Percentiles rank a stretch among this genome's conserved stretches.
Conservation (phyloP, 495 filamentous ascomycete species). For the Neurospora intermedia region DNA sequence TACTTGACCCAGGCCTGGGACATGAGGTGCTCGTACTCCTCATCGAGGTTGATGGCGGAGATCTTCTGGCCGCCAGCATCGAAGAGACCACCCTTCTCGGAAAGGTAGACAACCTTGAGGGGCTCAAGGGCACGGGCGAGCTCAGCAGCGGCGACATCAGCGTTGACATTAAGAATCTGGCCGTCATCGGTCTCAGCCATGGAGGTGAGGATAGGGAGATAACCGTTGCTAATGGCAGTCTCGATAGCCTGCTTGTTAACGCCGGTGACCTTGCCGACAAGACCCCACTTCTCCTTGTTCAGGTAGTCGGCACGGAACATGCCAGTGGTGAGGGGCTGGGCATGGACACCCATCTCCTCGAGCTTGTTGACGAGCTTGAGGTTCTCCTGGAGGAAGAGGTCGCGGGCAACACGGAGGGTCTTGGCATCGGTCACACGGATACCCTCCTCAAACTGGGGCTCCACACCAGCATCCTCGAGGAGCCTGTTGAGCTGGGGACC, state of each 20-base stretch:
- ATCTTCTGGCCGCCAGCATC: slow-evolving; percentile 94
- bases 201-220: slow-evolving; percentile 87
- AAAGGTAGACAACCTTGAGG: slow-evolving; percentile 95
- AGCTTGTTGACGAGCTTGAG: slow-evolving; percentile 87
- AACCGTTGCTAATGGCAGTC: slow-evolving; percentile 83
- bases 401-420: slow-evolving; percentile 80
- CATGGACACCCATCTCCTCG: slow-evolving; percentile 82
- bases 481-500: slow-evolving; percentile 94
- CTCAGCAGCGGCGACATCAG: slow-evolving; percentile 92
- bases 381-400: slow-evolving; percentile 93
- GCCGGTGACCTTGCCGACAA: slow-evolving; percentile 89
- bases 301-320: slow-evolving; percentile 94
- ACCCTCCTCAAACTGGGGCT: slow-evolving; percentile 93
- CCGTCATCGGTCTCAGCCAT: slow-evolving; percentile 94
- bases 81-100: slow-evolving; percentile 94
- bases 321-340: slow-evolving; percentile 83
- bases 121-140: slow-evolving; percentile 82
- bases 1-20: slow-evolving; percentile 91
- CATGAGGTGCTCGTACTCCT: slow-evolving; percentile 95
- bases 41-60: slow-evolving; percentile 93
- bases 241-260: slow-evolving; percentile 89
- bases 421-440: slow-evolving; percentile 95
- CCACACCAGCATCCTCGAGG: slow-evolving; percentile 82
- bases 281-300: slow-evolving; percentile 86
- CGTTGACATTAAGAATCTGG: slow-evolving; percentile 95